Percentiles rank a stretch among this genome's conserved stretches.
These are phyloP conservation scores for Alternaria rosae DNA, from an alignment of 2,329 filamentous ascomycete genomes.

Conservation along the genomic window DNA sequence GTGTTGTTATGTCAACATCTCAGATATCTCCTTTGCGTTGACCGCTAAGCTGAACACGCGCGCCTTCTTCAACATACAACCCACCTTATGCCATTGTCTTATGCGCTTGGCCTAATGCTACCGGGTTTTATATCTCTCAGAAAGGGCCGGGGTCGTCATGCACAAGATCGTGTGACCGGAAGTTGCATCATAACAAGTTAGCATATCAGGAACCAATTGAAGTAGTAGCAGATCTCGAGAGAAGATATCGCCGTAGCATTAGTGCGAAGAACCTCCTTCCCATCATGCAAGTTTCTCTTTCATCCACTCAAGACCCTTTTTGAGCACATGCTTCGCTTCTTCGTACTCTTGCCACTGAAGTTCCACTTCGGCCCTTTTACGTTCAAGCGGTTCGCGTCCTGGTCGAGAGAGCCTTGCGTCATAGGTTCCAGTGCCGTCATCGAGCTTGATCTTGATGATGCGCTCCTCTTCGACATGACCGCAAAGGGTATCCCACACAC, in stretches of 20 bases:
- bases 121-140: neutral
- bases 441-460: constrained; percentile 1
- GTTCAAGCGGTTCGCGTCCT: neutral
- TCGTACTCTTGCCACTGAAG: constrained; percentile 7
- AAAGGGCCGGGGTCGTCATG: neutral
- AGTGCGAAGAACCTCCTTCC: neutral
- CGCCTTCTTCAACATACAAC: neutral
- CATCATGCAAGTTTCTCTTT: neutral
- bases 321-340: neutral
- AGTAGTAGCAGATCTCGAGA: neutral
- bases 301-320: constrained; percentile 2
- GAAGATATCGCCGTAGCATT: neutral
- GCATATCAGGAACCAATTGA: neutral
- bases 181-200: neutral
- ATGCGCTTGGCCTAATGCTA: neutral
- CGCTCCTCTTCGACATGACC: neutral
- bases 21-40: neutral
- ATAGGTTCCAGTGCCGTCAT: neutral
- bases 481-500: constrained; percentile 1
- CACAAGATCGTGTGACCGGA: constrained; percentile 12
- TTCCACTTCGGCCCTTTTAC: neutral
- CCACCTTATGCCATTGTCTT: neutral
- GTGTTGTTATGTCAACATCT: neutral
- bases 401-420: neutral
- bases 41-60: neutral